Conservation (phyloP, 345 rosid genomes). For the Gossypium arboreum region DNA sequence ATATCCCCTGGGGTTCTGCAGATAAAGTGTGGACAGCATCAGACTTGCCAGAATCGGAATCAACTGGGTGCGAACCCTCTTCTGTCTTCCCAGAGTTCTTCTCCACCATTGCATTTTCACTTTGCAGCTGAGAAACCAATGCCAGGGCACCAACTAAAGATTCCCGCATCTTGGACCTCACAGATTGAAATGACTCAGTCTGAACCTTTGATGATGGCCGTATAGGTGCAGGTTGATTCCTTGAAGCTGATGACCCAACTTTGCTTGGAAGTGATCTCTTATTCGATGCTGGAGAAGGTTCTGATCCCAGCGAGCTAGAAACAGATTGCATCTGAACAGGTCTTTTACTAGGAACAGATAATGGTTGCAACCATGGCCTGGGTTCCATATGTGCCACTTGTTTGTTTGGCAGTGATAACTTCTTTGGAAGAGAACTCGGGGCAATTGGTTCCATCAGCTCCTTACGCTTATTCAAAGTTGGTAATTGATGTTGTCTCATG, state of each 20-base stretch:
- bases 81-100: conserved; percentile 27
- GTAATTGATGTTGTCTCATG: conserved; percentile 33
- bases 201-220: conserved; percentile 37
- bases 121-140: conserved; percentile 44
- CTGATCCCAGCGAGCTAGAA: conserved; percentile 33
- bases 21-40: conserved; percentile 15
- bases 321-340: conserved; percentile 32
- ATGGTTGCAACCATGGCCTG: conserved; percentile 81
- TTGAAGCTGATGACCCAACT: conserved; percentile 35
- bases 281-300: conserved; percentile 31
- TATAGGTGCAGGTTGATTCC: conserved; percentile 41
- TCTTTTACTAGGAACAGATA: conserved; percentile 30
- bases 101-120: conserved; percentile 30
- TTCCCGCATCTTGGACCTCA: conserved; percentile 81
- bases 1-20: conserved; percentile 27
- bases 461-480: conserved; percentile 51
- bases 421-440: conserved; percentile 28
- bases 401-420: conserved; percentile 42
- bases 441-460: conserved; percentile 38
- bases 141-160: conserved; percentile 73
- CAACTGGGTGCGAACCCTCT: conserved; percentile 28
- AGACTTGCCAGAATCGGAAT: conserved; percentile 18
- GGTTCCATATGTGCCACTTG: conserved; percentile 49
- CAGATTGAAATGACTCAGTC: conserved; percentile 50
- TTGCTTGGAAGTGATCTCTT: conserved; percentile 45